Evolutionary conservation across 768 basidiomycete species (phyloP), one percentile per base, ranked within the genome.

Genomic region (Galerina marginata): DNA sequence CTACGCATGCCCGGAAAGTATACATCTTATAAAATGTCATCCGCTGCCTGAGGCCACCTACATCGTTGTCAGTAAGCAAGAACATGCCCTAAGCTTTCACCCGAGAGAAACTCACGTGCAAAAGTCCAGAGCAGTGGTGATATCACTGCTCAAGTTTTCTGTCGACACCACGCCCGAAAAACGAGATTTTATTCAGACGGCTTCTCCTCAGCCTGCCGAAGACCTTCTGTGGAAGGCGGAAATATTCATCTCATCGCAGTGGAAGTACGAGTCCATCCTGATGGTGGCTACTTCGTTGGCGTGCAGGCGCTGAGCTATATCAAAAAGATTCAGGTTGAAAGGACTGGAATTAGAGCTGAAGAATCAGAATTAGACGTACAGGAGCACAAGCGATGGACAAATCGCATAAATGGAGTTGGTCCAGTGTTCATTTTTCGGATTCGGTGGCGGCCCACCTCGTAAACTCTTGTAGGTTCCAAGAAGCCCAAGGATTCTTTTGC

Each of bases 211-310:
- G 83, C 73, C 20, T 70, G 61, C 0, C 46, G 73, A 15, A 77
- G 60, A 0, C 86, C 87, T 14, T 81, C 79, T 42, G 81, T 81
- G 0, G 71, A 58, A 75, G 4, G 65, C 55, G 1, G 87, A 83
- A 3, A 88, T 67, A 1, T 72, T 73, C 76, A 88, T 80, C 11
- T 65, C 56, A 58, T 90, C 88, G 2, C 65, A 67, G 0, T 81
- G 77, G 64, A 89, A 87, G 65, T 86, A 86, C 4, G 85, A 79
- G 0, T 85, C 85, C 45, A 87, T 84, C 86, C 86, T 88, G 64
- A 88, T 86, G 0, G 87, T 76, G 3, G 69, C 71, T 3, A 83
- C 79, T 71, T 88, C 87, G 56, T 66, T 79, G 0, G 77, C 68
- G 56, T 87, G 86, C 10, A 84, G 81, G 37, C 20, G 20, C 20